A percentile compares a stretch with the other conserved stretches of the same genome.
Evolutionary conservation across 495 filamentous ascomycete genomes (phyloP).

Genomic region (Penicillium diatomitis): DNA sequence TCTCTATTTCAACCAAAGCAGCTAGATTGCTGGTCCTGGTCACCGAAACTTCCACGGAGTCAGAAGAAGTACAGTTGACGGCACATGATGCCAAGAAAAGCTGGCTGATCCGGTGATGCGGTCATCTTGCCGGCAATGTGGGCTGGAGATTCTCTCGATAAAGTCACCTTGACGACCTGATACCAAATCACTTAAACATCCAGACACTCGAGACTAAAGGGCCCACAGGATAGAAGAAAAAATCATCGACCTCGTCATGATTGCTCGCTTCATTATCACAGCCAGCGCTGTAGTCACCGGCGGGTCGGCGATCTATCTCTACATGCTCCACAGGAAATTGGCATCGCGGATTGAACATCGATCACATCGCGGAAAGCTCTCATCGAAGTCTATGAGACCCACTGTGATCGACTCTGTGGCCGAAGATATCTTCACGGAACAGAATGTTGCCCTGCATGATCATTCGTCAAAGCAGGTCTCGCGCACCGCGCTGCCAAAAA

Average conservation of each 20-base stretch:
- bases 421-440: conserved; percentile 7
- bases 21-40: no score
- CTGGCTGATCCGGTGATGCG: conserved; percentile 9
- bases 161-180: background rate
- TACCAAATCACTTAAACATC: background rate
- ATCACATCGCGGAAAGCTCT: conserved; percentile 10
- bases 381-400: conserved; percentile 3
- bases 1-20: no score
- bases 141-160: no score
- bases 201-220: background rate
- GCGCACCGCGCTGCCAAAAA: conserved; percentile 12
- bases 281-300: conserved; percentile 13
- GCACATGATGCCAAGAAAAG: conserved; percentile 7
- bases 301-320: conserved; percentile 16
- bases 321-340: conserved; percentile 16
- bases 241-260: background rate
- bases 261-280: conserved; percentile 10
- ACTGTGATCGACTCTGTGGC: conserved; percentile 18
- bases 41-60: no score
- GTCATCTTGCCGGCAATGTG: conserved; percentile 2
- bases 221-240: no score
- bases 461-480: conserved; percentile 13
- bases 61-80: background rate
- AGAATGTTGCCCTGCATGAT: conserved; percentile 20
- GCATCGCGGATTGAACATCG: conserved; percentile 15